These are phyloP conservation scores for Cladophialophora bantiana DNA, from an alignment of 2,329 filamentous ascomycete genomes.

Conservation along the genomic window DNA sequence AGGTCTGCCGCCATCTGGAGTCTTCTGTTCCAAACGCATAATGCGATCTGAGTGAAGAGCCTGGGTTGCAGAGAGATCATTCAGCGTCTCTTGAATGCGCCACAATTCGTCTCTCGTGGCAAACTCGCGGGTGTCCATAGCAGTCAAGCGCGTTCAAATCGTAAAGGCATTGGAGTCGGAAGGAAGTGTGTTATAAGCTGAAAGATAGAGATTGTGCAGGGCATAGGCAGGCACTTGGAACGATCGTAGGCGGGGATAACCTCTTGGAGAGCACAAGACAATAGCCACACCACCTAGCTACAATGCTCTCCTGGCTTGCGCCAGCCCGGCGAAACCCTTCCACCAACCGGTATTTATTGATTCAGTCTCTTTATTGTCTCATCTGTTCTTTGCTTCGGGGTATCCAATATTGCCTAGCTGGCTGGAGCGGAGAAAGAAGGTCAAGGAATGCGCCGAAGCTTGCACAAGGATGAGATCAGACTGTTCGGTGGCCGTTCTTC, in stretches of 20 bases:
- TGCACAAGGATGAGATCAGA: conserved; percentile 16
- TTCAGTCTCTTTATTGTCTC: conserved; percentile 23
- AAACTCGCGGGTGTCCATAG: conserved; percentile 49
- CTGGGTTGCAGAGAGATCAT: conserved; percentile 66
- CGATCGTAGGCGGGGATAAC: neutral
- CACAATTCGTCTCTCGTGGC: conserved; percentile 70
- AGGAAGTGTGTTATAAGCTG: neutral
- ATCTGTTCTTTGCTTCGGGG: conserved; percentile 16
- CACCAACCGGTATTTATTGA: conserved; percentile 22
- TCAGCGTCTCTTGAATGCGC: conserved; percentile 69
- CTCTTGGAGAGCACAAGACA: neutral
- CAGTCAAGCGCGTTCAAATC: conserved; percentile 15
- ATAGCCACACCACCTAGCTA: conserved; percentile 16
- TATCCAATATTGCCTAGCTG: conserved; percentile 2
- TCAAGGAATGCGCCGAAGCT: conserved; percentile 30
- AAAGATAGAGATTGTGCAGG: neutral
- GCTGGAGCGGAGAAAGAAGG: conserved; percentile 7
- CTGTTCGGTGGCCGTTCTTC: conserved; percentile 5
- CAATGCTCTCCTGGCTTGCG: conserved; percentile 31
- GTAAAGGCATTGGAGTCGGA: conserved; percentile 24
- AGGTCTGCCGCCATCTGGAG: conserved; percentile 68
- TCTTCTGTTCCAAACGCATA: conserved; percentile 65
- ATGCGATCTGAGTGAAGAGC: conserved; percentile 68
- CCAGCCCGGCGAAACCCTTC: conserved; percentile 33
- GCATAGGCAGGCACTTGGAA: conserved; percentile 11